Percentiles rank a stretch among this genome's conserved stretches.
Evolutionary conservation across 192 early-diverging fungal species (phyloP).

Genomic region (Backusella parvicylindrica): DNA sequence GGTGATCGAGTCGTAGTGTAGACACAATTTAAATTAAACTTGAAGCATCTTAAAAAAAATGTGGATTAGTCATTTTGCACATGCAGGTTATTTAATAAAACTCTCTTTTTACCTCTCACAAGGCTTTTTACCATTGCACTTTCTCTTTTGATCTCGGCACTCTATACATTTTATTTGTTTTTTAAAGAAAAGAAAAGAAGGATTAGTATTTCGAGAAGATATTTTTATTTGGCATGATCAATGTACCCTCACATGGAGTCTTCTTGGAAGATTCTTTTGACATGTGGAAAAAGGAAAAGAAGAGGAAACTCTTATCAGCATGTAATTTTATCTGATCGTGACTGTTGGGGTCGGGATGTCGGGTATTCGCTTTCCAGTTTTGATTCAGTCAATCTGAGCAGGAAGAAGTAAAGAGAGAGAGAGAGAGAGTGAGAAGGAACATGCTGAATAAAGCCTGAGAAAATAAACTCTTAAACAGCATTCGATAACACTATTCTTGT

Average conservation of each 20-base stretch:
- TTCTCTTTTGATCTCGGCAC: conserved; percentile 14
- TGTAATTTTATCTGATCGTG: not conserved
- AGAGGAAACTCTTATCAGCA: not conserved
- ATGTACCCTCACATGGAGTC: not conserved
- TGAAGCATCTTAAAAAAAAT: not conserved
- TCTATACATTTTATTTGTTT: not conserved
- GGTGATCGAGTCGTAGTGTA: conserved; percentile 5
- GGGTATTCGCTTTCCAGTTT: not conserved
- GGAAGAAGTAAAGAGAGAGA: not conserved
- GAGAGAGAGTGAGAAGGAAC: no score
- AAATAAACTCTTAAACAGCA: not conserved
- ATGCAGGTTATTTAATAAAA: not conserved
- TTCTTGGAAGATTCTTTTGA: not conserved
- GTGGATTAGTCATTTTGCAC: not conserved
- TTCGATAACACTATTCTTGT: not conserved
- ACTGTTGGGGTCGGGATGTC: not conserved
- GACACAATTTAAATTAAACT: not conserved
- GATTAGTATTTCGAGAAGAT: not conserved
- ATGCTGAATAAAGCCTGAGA: not conserved
- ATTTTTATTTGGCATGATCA: not conserved
- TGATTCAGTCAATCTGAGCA: not conserved
- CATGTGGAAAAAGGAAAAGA: not conserved
- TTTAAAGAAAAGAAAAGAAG: not conserved
- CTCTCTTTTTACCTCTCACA: conserved; percentile 4
- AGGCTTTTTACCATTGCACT: not conserved